Evolutionary conservation across 148 eudicot species (phyloP).

Genomic region (Suaeda aralocaspica): DNA sequence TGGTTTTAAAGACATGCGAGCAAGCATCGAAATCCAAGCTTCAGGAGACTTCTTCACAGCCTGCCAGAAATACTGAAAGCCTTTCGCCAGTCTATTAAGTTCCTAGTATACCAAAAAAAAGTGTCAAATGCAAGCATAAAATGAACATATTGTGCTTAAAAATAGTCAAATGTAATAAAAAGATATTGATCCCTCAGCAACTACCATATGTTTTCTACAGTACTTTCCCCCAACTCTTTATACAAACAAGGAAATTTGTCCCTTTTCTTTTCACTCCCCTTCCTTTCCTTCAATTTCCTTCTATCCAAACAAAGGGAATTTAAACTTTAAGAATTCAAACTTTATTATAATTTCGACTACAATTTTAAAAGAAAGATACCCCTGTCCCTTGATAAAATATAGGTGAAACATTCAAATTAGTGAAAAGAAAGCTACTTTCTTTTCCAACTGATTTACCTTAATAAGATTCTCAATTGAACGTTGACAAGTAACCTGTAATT

Average conservation of each 20-base stretch:
- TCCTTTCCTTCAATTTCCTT: neutral
- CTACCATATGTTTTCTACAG: neutral
- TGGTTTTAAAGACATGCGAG: constrained; percentile 61
- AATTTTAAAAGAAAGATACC: too few species aligned
- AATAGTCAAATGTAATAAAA: neutral
- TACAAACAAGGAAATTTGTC: neutral
- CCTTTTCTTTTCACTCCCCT: neutral
- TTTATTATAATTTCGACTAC: too few species aligned
- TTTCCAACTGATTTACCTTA: too few species aligned
- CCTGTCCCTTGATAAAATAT: too few species aligned
- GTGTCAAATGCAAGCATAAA: neutral
- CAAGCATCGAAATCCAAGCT: constrained; percentile 70
- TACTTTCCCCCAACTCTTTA: too few species aligned
- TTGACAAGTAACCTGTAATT: too few species aligned
- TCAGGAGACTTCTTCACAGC: constrained; percentile 80
- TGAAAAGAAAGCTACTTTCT: too few species aligned
- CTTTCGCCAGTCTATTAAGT: constrained; percentile 50
- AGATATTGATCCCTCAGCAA: neutral
- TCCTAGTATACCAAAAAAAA: constrained; percentile 37
- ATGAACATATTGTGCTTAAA: neutral
- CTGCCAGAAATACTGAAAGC: constrained; percentile 50
- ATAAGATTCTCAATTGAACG: too few species aligned
- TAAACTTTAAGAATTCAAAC: too few species aligned
- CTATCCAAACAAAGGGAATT: too few species aligned
- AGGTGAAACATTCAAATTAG: too few species aligned